phyloP scores from a whole-genome alignment of 1,284 basidiomycete genomes.

The Tilletia horrida region DNA sequence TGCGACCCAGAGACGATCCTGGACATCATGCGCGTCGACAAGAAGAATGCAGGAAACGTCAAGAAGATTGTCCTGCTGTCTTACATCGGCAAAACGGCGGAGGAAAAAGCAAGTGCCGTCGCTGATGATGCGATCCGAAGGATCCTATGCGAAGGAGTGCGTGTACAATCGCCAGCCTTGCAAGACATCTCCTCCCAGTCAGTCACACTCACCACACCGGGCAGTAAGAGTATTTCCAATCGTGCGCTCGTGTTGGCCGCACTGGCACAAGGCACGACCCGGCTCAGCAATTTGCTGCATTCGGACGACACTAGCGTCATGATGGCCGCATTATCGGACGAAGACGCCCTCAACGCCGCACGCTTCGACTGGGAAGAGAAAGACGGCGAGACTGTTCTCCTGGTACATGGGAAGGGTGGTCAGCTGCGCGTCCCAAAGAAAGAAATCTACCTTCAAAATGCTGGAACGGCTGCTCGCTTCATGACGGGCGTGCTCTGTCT shows the following conservation, averaged over 20 bases:
- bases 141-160: conserved; percentile 59
- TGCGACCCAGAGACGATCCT: conserved; percentile 70
- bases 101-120: conserved; percentile 85
- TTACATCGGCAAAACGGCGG: conserved; percentile 84
- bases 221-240: conserved; percentile 95
- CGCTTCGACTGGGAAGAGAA: conserved; percentile 86
- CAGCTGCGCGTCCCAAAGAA: conserved; percentile 63
- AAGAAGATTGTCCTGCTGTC: conserved; percentile 93
- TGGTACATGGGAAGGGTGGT: conserved; percentile 78
- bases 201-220: conserved; percentile 84
- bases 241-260: conserved; percentile 90
- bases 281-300: conserved; percentile 84
- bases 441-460: conserved; percentile 92
- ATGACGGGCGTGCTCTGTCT: conserved; percentile 91
- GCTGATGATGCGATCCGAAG: conserved; percentile 74
- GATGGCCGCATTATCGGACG: conserved; percentile 81
- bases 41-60: conserved; percentile 84
- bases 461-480: conserved; percentile 96
- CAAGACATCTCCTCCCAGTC: conserved; percentile 21
- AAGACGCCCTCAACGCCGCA: conserved; percentile 76
- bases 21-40: conserved; percentile 89
- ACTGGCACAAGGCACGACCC: conserved; percentile 80
- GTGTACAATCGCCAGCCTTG: conserved; percentile 5
- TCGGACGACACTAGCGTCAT: conserved; percentile 99
- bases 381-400: conserved; percentile 76